Evolutionary conservation across 2,329 filamentous ascomycete species (phyloP).

Genomic region (Claviceps monticola): DNA sequence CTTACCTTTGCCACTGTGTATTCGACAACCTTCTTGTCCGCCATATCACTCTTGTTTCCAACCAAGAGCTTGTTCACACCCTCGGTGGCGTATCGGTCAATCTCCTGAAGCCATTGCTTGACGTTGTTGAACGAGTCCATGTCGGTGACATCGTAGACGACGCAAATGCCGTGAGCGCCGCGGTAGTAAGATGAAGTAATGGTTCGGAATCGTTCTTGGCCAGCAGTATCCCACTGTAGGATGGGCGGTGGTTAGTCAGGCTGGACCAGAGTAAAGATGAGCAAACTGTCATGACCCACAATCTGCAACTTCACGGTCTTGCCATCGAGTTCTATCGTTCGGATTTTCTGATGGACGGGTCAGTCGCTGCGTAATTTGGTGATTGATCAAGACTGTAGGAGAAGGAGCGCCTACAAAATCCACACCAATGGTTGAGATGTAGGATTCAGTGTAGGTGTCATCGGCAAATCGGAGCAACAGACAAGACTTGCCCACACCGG

Average conservation of each 20-base stretch:
- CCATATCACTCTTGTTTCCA: conserved; percentile 99
- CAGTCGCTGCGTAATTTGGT: conserved; percentile 5
- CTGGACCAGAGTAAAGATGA: not conserved
- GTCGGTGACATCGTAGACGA: conserved; percentile 99
- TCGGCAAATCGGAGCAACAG: conserved; percentile 94
- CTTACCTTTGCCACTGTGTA: conserved; percentile 97
- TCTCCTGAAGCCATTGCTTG: conserved; percentile 99
- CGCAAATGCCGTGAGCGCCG: conserved; percentile 96
- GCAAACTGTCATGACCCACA: conserved; percentile 40
- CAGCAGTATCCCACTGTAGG: conserved; percentile 89
- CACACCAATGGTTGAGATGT: conserved; percentile 98
- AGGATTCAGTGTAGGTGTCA: conserved; percentile 98
- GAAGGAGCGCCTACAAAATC: conserved; percentile 70
- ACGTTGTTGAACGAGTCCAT: conserved; percentile 99
- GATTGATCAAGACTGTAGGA: too few relatives aligned
- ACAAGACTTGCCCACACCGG: conserved; percentile 99
- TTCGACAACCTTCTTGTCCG: conserved; percentile 99
- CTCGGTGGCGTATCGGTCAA: conserved; percentile 97
- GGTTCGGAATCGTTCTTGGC: conserved; percentile 98
- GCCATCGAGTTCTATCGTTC: conserved; percentile 97
- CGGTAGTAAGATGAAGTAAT: conserved; percentile 99
- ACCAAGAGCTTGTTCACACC: conserved; percentile 99
- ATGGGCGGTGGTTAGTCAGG: not conserved
- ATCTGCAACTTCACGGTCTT: conserved; percentile 99
- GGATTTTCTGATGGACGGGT: conserved; percentile 66